Conservation (phyloP, 345 rosid genomes). For the Eucalyptus tenuipes region DNA sequence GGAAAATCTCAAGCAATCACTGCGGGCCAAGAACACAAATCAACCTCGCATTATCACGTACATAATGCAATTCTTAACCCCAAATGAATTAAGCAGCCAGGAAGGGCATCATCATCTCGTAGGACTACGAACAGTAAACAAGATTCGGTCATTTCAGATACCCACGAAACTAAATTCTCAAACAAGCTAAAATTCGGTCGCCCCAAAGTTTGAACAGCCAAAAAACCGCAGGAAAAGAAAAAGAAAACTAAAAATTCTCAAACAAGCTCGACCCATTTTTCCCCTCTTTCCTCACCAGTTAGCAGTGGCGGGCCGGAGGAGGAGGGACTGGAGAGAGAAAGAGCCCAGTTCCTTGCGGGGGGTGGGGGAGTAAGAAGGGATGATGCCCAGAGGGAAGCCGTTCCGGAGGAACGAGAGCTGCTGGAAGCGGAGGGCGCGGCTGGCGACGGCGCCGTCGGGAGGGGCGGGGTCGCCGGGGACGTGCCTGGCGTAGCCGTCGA, state of each 20-base stretch:
- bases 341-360: slow-evolving; percentile 39
- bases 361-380: slow-evolving; percentile 56
- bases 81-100: neutral
- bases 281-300: slow-evolving; percentile 31
- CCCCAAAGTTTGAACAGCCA: neutral
- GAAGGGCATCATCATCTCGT: neutral
- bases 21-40: neutral
- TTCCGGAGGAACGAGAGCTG: slow-evolving; percentile 61
- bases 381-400: slow-evolving; percentile 74
- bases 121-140: neutral
- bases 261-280: neutral
- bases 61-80: neutral
- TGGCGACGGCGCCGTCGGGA: slow-evolving; percentile 50
- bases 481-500: slow-evolving; percentile 56
- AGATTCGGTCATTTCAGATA: neutral
- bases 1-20: neutral
- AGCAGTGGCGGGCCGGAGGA: slow-evolving; percentile 40
- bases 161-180: neutral
- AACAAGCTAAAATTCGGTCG: neutral
- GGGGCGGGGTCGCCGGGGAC: slow-evolving; percentile 76
- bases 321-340: slow-evolving; percentile 57
- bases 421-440: slow-evolving; percentile 71
- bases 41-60: neutral
- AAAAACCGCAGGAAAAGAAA: neutral
- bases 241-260: no score